phyloP scores from a whole-genome alignment of 2,329 filamentous ascomycete species.

The Trichoderma koningii region DNA sequence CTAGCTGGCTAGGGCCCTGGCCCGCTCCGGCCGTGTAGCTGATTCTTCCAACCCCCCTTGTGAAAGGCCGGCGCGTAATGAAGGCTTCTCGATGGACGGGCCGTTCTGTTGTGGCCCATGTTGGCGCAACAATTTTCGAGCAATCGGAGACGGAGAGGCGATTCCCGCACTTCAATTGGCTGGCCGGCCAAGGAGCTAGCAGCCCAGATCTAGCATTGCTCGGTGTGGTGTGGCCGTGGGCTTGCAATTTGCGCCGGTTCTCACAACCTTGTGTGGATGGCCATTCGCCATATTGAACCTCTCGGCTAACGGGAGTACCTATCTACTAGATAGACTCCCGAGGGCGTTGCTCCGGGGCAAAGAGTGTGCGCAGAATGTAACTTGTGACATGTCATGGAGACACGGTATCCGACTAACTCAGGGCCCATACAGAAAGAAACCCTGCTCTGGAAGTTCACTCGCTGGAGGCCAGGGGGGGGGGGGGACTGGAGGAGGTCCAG shows the following conservation, averaged over 20 bases:
- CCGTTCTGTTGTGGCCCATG: slow-evolving; percentile 36
- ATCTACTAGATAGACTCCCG: slow-evolving; percentile 27
- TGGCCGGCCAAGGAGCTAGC: slow-evolving; percentile 29
- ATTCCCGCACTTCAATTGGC: slow-evolving; percentile 47
- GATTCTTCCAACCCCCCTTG: slow-evolving; percentile 43
- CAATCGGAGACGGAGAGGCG: slow-evolving; percentile 51
- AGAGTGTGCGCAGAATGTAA: slow-evolving; percentile 2
- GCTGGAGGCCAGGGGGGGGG: slow-evolving; percentile 40
- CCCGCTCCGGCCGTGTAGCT: slow-evolving; percentile 27
- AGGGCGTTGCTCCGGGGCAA: slow-evolving; percentile 17
- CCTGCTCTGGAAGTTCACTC: slow-evolving; percentile 23
- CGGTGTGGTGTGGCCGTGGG: slow-evolving; percentile 23
- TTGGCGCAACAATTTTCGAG: slow-evolving; percentile 45
- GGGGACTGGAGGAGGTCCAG: slow-evolving; percentile 43
- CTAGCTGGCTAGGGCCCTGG: slow-evolving; percentile 27
- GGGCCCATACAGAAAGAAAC: not conserved
- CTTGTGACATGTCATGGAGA: not conserved
- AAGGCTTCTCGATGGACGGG: slow-evolving; percentile 51
- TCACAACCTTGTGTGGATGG: slow-evolving; percentile 9
- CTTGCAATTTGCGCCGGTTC: slow-evolving; percentile 20
- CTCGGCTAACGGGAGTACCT: slow-evolving; percentile 5
- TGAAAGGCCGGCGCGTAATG: slow-evolving; percentile 55
- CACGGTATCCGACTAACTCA: slow-evolving; percentile 11
- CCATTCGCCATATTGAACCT: slow-evolving; percentile 2
- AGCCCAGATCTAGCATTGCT: slow-evolving; percentile 30